Conservation (phyloP, 495 filamentous ascomycete species). For the Parachaetomium inaequale region DNA sequence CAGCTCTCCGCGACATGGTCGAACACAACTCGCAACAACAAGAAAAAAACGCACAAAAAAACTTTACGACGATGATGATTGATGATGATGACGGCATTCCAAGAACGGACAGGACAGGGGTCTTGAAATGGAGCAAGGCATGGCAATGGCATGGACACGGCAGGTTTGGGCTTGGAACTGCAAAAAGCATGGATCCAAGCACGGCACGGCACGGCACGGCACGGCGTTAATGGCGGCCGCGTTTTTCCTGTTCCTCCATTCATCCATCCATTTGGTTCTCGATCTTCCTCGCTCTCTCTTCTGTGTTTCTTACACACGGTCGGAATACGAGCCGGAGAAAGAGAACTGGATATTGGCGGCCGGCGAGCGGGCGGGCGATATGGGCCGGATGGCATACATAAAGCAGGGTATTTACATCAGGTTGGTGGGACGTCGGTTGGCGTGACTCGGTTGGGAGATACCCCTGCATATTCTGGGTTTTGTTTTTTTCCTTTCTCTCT, state of each 20-base stretch:
- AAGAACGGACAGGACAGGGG: background rate
- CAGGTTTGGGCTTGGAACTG: background rate
- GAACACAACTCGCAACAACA: slow-evolving; percentile 2
- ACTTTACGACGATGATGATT: slow-evolving; percentile 2
- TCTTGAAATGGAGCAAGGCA: background rate
- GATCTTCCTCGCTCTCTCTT: background rate
- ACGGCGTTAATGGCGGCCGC: background rate
- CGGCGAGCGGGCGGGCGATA: background rate
- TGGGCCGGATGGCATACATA: background rate
- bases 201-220: background rate
- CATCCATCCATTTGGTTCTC: background rate
- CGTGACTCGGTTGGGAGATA: slow-evolving; percentile 14
- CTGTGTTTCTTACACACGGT: background rate
- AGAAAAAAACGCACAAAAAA: background rate
- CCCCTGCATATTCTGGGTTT: slow-evolving; percentile 12
- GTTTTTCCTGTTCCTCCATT: background rate
- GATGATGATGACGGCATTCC: background rate
- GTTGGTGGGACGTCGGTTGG: background rate
- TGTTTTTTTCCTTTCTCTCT: slow-evolving; percentile 3
- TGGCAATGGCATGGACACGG: background rate
- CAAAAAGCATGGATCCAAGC: background rate
- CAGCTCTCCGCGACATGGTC: background rate
- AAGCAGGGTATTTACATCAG: background rate
- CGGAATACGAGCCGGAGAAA: background rate
- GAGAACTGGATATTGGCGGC: background rate